These are phyloP conservation scores for Drechslera avenae DNA, from an alignment of 2,329 filamentous ascomycete species.

Conservation along the genomic window DNA sequence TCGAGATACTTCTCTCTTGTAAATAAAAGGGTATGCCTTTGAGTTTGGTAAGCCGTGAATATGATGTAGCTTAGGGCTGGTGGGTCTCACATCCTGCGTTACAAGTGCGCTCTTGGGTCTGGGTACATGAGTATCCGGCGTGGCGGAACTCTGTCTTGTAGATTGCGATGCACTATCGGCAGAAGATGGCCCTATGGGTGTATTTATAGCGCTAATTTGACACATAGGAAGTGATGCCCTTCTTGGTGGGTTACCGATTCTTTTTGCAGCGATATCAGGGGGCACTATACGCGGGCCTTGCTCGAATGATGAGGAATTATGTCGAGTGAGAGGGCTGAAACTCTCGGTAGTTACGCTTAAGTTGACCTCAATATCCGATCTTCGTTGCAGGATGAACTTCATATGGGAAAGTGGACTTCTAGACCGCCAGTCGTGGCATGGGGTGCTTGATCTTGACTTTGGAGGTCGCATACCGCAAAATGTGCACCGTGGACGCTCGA, in stretches of 20 bases:
- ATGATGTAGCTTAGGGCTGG: slow-evolving; percentile 30
- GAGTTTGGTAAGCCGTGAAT: slow-evolving; percentile 22
- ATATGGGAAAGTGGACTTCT: slow-evolving; percentile 20
- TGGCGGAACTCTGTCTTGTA: background rate
- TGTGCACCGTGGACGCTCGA: slow-evolving; percentile 21
- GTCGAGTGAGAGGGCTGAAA: background rate
- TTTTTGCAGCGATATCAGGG: slow-evolving; percentile 11
- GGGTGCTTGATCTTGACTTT: slow-evolving; percentile 8
- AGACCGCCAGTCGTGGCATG: slow-evolving; percentile 21
- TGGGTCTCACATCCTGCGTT: slow-evolving; percentile 2
- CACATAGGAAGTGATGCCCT: slow-evolving; percentile 12
- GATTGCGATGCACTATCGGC: background rate
- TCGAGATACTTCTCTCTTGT: slow-evolving; percentile 22
- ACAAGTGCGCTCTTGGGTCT: background rate
- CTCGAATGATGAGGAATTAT: slow-evolving; percentile 7
- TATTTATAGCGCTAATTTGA: background rate
- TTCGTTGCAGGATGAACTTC: background rate
- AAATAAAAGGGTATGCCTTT: slow-evolving; percentile 30
- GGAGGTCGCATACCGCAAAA: slow-evolving; percentile 23
- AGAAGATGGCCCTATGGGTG: background rate
- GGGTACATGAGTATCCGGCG: background rate
- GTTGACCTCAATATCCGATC: background rate
- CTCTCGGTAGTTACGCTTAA: background rate
- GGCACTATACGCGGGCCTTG: slow-evolving; percentile 16
- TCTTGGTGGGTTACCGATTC: slow-evolving; percentile 20